Evolutionary conservation across 371 early-diverging fungal genomes (phyloP), one percentile per base, ranked within the genome.

Genomic region (Zopfochytrium polystomum): DNA sequence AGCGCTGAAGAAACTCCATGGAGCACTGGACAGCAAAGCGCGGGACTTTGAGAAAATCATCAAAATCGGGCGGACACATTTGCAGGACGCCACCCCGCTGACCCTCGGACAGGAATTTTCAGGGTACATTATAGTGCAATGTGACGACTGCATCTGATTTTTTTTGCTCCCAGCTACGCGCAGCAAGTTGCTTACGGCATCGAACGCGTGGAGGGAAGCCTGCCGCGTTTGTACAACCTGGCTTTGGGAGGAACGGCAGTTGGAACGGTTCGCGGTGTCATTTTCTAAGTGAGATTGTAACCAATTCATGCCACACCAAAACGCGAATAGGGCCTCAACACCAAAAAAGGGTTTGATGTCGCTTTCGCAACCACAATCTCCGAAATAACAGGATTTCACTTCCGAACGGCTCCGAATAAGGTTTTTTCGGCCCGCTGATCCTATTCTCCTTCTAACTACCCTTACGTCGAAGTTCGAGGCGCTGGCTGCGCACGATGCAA

Each of bases 231-330:
- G 49, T 90, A 82, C 70, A 72, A 87, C 68, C 79, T 95, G 43
- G 96, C 96, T 34, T 89, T 90, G 63, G 96, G 96, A 52, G 95
- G 95, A 49, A 95, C 96, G 30, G 95, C 96, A 38, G 96, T 95
- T 42, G 96, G 95, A 32, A 95, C 96, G 52, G 92, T 80, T n/a
- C n/a, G n/a, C n/a, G n/a, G n/a, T n/a, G n/a, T n/a, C n/a, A n/a
- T n/a, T n/a, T n/a, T n/a, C 26, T 33, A 52, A 13, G 13, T 6
- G 30, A 5, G 26, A 25, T 32, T 30, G 31, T 52, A 18, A 43
- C 7, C 9, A 29, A 29, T 43, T 32, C 27, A 23, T 44, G 5
- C n/a, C 47, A 22, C 29, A 13, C 57, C 47, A 46, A 48, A 13
- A 13, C 9, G 9, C 26, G 27, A 5, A n/a, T 66, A 78, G 77